Conservation (phyloP, 2,329 filamentous ascomycete species). For the Neofusicoccum cordaticola region DNA sequence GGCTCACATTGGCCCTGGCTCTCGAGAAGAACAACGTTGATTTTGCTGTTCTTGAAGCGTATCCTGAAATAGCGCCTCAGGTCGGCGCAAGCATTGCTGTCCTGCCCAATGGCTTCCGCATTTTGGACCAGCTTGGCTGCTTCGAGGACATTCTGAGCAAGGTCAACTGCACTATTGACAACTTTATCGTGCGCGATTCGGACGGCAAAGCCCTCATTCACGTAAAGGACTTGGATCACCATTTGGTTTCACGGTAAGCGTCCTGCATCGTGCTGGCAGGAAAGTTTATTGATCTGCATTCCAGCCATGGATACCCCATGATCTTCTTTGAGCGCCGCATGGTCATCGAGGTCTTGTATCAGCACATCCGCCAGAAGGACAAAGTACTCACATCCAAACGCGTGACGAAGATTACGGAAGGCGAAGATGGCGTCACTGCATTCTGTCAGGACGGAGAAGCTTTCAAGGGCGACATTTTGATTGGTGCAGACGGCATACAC, state of each 20-base stretch:
- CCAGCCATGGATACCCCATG: constrained; percentile 18
- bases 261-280: neutral
- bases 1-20: constrained; percentile 6
- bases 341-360: constrained; percentile 22
- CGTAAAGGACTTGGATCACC: neutral
- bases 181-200: neutral
- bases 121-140: constrained; percentile 28
- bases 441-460: neutral
- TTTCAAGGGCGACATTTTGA: constrained; percentile 1
- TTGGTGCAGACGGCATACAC: constrained; percentile 16
- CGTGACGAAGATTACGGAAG: neutral
- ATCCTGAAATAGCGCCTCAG: constrained; percentile 21
- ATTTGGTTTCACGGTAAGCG: neutral
- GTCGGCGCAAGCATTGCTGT: constrained; percentile 24
- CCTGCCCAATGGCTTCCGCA: constrained; percentile 20
- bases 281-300: too few species aligned
- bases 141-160: neutral
- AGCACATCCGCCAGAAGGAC: constrained; percentile 24
- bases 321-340: constrained; percentile 17
- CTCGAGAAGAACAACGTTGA: constrained; percentile 8
- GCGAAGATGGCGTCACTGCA: neutral
- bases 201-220: neutral
- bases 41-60: constrained; percentile 22
- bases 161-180: neutral
- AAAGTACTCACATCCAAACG: constrained; percentile 19